phyloP scores from a whole-genome alignment of 352 stramenopile genomes.

The Globisporangium canariense region DNA sequence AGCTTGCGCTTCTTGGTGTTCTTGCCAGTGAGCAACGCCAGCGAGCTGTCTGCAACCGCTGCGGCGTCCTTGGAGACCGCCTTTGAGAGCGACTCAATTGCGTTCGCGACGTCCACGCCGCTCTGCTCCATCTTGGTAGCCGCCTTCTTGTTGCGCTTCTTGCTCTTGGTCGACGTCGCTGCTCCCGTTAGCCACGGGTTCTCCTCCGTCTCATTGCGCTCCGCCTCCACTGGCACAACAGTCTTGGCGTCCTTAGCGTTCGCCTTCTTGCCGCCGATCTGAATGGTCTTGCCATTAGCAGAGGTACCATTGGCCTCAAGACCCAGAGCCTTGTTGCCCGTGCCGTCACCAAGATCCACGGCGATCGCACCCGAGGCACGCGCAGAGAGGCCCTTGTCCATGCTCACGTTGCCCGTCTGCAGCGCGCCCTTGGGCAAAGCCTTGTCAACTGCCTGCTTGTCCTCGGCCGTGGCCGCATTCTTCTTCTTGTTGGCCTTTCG shows the following conservation, averaged over 20 bases:
- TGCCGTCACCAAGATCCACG: constrained; percentile 64
- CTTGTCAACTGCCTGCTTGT: constrained; percentile 51
- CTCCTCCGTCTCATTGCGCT: constrained; percentile 31
- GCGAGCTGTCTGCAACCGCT: constrained; percentile 18
- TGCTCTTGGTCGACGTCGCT: constrained; percentile 40
- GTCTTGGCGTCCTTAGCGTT: constrained; percentile 11
- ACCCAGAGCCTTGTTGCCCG: constrained; percentile 4
- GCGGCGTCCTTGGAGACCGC: constrained; percentile 31
- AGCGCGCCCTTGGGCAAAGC: constrained; percentile 48
- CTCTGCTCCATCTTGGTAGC: constrained; percentile 33
- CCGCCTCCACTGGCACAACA: constrained; percentile 19
- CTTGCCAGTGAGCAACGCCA: constrained; percentile 22
- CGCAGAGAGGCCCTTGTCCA: constrained; percentile 67
- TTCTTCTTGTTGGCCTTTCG: constrained; percentile 37
- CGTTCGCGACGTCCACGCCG: constrained; percentile 39
- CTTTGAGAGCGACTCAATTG: constrained; percentile 62
- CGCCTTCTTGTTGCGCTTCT: constrained; percentile 63
- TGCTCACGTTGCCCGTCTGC: constrained; percentile 64
- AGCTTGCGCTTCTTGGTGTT: constrained; percentile 42
- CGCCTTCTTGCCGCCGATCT: constrained; percentile 25
- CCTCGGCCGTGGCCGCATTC: constrained; percentile 40
- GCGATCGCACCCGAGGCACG: constrained; percentile 60
- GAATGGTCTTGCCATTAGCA: constrained; percentile 23
- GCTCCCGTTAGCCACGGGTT: constrained; percentile 66
- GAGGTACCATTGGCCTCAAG: constrained; percentile 26